Evolutionary conservation across 352 stramenopile genomes (phyloP).

Genomic region (Pseudoperonospora humuli): DNA sequence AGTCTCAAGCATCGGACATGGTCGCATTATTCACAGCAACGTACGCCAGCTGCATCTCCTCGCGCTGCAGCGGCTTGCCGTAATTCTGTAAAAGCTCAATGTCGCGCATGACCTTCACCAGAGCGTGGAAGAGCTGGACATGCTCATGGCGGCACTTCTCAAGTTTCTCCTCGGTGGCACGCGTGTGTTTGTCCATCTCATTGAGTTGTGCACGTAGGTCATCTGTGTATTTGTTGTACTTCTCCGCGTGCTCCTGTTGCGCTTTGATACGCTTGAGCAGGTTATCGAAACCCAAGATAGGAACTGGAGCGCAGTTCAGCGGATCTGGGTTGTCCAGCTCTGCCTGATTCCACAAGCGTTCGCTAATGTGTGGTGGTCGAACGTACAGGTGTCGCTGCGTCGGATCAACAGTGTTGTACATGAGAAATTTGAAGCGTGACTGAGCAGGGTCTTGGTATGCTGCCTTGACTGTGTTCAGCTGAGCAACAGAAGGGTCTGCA

Average conservation of each 20-base stretch:
- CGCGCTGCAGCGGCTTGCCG: conserved; percentile 71
- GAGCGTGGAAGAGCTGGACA: conserved; percentile 72
- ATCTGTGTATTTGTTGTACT: conserved; percentile 76
- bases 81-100: conserved; percentile 83
- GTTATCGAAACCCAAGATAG: conserved; percentile 71
- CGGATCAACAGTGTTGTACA: conserved; percentile 86
- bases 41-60: conserved; percentile 75
- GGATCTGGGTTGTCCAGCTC: conserved; percentile 84
- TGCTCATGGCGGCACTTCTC: conserved; percentile 81
- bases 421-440: conserved; percentile 85
- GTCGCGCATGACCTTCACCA: conserved; percentile 85
- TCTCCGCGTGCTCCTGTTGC: conserved; percentile 71
- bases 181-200: conserved; percentile 78
- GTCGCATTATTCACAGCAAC: conserved; percentile 8
- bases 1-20: background rate
- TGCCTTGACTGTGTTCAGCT: conserved; percentile 77
- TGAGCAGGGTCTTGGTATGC: conserved; percentile 77
- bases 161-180: conserved; percentile 76
- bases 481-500: conserved; percentile 64
- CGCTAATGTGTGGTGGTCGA: conserved; percentile 73
- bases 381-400: conserved; percentile 74
- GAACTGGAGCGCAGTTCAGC: conserved; percentile 63
- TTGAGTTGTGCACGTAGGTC: conserved; percentile 64
- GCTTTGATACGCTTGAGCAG: conserved; percentile 77
- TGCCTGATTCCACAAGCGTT: conserved; percentile 78